Conservation (phyloP, 2,329 filamentous ascomycete genomes). For the Cercospora citrullina region DNA sequence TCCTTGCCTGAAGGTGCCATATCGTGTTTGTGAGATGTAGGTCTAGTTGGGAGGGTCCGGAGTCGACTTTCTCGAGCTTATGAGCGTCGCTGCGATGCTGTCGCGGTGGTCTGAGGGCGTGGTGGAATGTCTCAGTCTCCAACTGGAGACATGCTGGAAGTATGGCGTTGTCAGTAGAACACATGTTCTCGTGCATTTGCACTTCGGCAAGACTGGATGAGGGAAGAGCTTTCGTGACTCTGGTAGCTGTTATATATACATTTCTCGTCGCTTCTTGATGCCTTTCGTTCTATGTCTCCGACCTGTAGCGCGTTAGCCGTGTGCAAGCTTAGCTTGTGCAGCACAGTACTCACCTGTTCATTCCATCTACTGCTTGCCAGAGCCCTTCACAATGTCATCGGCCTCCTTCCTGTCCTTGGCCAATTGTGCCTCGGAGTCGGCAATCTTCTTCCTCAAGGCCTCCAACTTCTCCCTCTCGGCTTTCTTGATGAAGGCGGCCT, state of each 20-base stretch:
- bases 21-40: not conserved
- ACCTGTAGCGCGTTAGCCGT: not conserved
- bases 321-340: not conserved
- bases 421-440: conserved; percentile 31
- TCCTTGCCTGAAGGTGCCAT: not conserved
- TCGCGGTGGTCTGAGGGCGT: not conserved
- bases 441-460: conserved; percentile 41
- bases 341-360: not conserved
- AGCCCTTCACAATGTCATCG: conserved; percentile 23
- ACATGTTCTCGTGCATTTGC: not conserved
- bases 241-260: conserved; percentile 8
- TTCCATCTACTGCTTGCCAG: conserved; percentile 21
- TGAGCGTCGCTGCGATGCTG: not conserved
- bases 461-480: conserved; percentile 81
- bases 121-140: not conserved
- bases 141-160: not conserved
- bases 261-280: conserved; percentile 1
- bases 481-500: conserved; percentile 80
- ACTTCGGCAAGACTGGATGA: not conserved
- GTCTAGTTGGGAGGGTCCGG: not conserved
- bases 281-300: not conserved
- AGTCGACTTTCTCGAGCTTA: not conserved
- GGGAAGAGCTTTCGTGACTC: not conserved
- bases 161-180: not conserved
- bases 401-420: conserved; percentile 37